Conservation (phyloP, 2,329 filamentous ascomycete genomes). For the Claviceps humidiphila region DNA sequence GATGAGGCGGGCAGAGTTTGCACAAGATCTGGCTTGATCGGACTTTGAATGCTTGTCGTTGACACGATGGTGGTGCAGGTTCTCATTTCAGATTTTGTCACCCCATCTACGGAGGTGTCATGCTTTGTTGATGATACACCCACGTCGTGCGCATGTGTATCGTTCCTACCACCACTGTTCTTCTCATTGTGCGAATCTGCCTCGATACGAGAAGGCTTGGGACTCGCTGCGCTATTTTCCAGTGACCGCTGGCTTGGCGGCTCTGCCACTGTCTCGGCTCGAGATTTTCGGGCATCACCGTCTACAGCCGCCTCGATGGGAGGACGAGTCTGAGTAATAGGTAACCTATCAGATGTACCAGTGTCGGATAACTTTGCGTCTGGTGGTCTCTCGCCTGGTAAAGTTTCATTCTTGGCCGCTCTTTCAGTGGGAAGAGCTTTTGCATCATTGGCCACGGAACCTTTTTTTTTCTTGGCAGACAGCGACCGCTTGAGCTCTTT, state of each 20-base stretch:
- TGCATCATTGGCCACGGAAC: neutral
- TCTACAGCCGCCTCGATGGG: too few relatives aligned
- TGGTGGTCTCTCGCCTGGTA: neutral
- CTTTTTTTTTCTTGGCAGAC: conserved; percentile 14
- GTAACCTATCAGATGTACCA: neutral
- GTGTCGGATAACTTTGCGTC: neutral
- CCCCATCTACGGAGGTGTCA: neutral
- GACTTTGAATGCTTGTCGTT: neutral
- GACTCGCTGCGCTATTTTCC: conserved; percentile 8
- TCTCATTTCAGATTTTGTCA: neutral
- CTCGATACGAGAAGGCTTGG: conserved; percentile 10
- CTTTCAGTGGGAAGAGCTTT: neutral
- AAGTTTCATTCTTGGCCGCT: neutral
- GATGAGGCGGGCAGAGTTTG: conserved; percentile 4
- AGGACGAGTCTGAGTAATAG: neutral
- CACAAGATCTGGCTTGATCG: neutral
- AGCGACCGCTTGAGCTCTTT: conserved; percentile 20
- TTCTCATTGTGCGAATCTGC: conserved; percentile 6
- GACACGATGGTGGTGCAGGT: neutral
- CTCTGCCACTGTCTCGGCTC: neutral
- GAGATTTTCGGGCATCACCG: neutral
- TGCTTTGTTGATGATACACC: neutral
- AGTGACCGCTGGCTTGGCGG: neutral
- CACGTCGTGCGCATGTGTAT: neutral
- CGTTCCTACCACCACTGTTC: neutral